These are phyloP conservation scores for Brassica carinata DNA, from an alignment of 345 rosid genomes.

Conservation along the genomic window DNA sequence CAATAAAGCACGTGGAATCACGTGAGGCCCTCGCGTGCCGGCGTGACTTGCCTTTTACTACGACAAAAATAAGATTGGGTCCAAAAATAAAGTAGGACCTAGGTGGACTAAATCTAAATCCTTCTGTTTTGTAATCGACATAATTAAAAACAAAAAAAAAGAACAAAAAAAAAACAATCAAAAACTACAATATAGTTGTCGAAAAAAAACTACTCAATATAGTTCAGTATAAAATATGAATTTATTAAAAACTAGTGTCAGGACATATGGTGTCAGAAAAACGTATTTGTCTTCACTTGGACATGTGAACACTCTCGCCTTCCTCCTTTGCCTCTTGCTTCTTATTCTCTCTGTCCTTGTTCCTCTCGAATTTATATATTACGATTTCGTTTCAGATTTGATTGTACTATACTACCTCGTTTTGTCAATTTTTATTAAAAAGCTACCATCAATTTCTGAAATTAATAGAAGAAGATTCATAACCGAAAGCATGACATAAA, in stretches of 20 bases:
- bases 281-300: conserved; percentile 48
- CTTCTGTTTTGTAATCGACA: background rate
- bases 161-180: no score
- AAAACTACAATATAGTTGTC: no score
- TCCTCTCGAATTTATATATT: background rate
- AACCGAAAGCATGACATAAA: background rate
- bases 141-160: background rate
- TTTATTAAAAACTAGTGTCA: background rate
- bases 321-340: conserved; percentile 30
- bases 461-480: background rate
- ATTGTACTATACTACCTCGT: background rate
- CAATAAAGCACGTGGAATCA: conserved; percentile 58
- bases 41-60: conserved; percentile 58
- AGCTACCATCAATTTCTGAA: background rate
- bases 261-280: conserved; percentile 43
- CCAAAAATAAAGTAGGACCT: conserved; percentile 41
- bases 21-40: conserved; percentile 65
- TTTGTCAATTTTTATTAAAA: background rate
- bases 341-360: conserved; percentile 35
- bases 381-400: conserved; percentile 31
- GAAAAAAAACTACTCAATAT: no score
- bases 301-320: conserved; percentile 46
- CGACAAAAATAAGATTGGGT: conserved; percentile 19
- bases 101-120: conserved; percentile 35
- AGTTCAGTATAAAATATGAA: background rate